Evolutionary conservation across 129 eudicot genomes (phyloP).

Genomic region (Artemisia tridentata): DNA sequence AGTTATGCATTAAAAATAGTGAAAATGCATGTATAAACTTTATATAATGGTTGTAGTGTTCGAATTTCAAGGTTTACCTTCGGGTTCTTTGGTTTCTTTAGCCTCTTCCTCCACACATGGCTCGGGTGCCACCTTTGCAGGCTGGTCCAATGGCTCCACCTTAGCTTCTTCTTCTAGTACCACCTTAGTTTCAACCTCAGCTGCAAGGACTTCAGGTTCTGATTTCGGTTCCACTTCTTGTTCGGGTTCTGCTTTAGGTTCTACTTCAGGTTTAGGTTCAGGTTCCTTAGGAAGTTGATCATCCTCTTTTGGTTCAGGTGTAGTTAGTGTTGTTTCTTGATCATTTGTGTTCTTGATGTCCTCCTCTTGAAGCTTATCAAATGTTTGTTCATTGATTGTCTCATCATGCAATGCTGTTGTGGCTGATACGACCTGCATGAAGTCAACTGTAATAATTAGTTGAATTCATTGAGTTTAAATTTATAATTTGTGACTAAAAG

Average conservation of each 20-base stretch:
- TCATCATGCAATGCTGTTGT: constrained; percentile 45
- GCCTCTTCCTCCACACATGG: constrained; percentile 32
- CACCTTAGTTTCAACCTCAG: constrained; percentile 37
- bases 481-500: no score
- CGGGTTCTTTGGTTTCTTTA: constrained; percentile 23
- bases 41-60: no score
- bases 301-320: constrained; percentile 24
- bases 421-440: constrained; percentile 45
- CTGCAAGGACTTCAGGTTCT: constrained; percentile 30
- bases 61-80: not conserved
- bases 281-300: constrained; percentile 20
- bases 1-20: no score
- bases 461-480: no score
- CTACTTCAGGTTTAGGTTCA: not conserved
- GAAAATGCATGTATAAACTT: no score
- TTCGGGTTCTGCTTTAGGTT: constrained; percentile 1
- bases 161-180: constrained; percentile 24
- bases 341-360: constrained; percentile 15
- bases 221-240: constrained; percentile 19
- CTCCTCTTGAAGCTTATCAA: constrained; percentile 8
- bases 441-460: not conserved
- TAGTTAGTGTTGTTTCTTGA: constrained; percentile 17
- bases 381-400: constrained; percentile 36
- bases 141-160: constrained; percentile 22
- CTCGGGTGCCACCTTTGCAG: constrained; percentile 52